Evolutionary conservation across 768 basidiomycete genomes (phyloP).

Genomic region (Fomitopsis serialis): DNA sequence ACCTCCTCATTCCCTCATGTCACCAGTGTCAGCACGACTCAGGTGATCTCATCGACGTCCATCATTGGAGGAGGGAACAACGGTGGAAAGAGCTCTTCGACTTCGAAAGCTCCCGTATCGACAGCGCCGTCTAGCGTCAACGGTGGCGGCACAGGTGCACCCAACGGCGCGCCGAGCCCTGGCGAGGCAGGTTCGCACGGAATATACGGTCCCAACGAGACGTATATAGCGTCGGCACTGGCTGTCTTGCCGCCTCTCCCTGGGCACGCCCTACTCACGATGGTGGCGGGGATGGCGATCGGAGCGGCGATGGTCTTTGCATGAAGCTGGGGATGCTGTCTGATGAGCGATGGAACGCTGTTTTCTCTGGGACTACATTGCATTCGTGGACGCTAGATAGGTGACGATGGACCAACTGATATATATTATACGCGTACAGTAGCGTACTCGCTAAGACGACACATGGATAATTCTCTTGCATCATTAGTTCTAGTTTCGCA

Average conservation of each 20-base stretch:
- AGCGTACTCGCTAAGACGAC: not conserved
- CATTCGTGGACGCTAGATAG: conserved; percentile 1
- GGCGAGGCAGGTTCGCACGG: conserved; percentile 41
- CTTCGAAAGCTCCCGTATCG: conserved; percentile 41
- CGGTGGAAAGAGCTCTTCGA: conserved; percentile 24
- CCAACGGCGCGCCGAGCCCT: conserved; percentile 54
- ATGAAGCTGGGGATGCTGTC: conserved; percentile 17
- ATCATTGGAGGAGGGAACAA: conserved; percentile 18
- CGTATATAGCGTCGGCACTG: conserved; percentile 54
- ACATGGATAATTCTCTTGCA: not conserved
- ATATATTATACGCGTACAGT: not conserved
- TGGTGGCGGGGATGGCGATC: conserved; percentile 38
- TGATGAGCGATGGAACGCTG: not conserved
- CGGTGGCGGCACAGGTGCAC: conserved; percentile 43
- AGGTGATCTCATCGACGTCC: conserved; percentile 43
- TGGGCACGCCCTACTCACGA: conserved; percentile 38
- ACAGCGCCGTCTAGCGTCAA: conserved; percentile 53
- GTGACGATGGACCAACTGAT: not conserved
- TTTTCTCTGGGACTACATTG: conserved; percentile 7
- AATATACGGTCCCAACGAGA: conserved; percentile 62
- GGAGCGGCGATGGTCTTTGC: conserved; percentile 44
- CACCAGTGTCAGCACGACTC: conserved; percentile 26
- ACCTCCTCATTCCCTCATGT: conserved; percentile 16
- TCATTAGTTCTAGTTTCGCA: not conserved
- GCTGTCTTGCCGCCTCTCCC: conserved; percentile 26